A percentile compares a stretch with the other conserved stretches of the same genome.
Evolutionary conservation across 345 rosid genomes (phyloP).

Genomic region (Hibiscus tridactylites): DNA sequence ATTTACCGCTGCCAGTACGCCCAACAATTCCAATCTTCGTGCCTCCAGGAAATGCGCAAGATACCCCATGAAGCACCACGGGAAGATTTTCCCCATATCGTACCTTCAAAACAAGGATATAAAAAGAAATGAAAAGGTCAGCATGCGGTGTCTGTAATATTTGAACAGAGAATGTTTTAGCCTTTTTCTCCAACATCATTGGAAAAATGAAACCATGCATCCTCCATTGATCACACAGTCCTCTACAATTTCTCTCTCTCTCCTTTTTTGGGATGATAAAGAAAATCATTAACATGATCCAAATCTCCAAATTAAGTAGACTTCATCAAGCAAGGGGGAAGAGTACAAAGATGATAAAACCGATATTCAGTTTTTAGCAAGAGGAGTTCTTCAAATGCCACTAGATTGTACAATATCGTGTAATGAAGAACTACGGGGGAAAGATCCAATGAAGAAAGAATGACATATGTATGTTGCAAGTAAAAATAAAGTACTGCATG

Average conservation of each 20-base stretch:
- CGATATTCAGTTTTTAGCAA: background rate
- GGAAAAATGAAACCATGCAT: background rate
- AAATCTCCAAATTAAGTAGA: background rate
- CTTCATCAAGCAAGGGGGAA: background rate
- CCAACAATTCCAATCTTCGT: conserved; percentile 97
- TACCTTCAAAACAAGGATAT: conserved; percentile 39
- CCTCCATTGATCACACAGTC: background rate
- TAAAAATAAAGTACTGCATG: background rate
- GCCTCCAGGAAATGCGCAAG: conserved; percentile 87
- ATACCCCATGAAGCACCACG: conserved; percentile 76
- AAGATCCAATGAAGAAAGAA: background rate
- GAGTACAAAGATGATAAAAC: background rate
- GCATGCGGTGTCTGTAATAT: background rate
- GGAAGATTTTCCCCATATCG: conserved; percentile 98
- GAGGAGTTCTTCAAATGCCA: background rate
- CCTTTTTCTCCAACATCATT: background rate
- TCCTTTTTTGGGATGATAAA: background rate
- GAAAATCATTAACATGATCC: background rate
- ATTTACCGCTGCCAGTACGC: conserved; percentile 98
- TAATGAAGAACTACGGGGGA: background rate
- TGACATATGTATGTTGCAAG: background rate
- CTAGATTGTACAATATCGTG: background rate
- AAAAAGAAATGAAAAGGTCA: conserved; percentile 12
- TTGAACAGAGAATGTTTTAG: background rate
- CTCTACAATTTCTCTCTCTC: background rate